A percentile compares a stretch with the other conserved stretches of the same genome.
Conservation (phyloP, 1,284 basidiomycete species). For the Blastosporella zonata region DNA sequence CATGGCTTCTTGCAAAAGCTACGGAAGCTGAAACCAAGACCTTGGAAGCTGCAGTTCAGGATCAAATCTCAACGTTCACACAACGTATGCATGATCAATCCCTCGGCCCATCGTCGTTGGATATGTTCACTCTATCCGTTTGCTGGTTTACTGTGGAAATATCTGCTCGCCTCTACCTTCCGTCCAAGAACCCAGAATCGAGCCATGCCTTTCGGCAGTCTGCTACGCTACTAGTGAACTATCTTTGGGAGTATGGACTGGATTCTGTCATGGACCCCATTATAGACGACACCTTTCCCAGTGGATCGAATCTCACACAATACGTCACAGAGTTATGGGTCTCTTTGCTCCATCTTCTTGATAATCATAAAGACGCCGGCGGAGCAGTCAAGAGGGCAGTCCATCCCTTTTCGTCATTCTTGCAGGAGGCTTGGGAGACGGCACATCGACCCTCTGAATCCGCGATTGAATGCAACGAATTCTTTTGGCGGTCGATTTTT, state of each 20-base stretch:
- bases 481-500: slow-evolving; percentile 72
- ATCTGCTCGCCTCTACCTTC: slow-evolving; percentile 37
- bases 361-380: slow-evolving; percentile 21
- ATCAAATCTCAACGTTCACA: slow-evolving; percentile 39
- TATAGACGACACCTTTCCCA: slow-evolving; percentile 34
- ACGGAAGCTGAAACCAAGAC: slow-evolving; percentile 30
- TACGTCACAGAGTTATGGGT: slow-evolving; percentile 74
- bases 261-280: slow-evolving; percentile 44
- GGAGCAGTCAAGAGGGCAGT: slow-evolving; percentile 22
- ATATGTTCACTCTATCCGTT: slow-evolving; percentile 40
- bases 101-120: slow-evolving; percentile 27
- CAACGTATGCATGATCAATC: slow-evolving; percentile 35
- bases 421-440: slow-evolving; percentile 36
- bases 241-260: slow-evolving; percentile 55
- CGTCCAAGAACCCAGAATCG: slow-evolving; percentile 20
- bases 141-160: slow-evolving; percentile 67
- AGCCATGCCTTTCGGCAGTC: slow-evolving; percentile 24
- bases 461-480: slow-evolving; percentile 60
- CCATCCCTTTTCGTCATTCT: slow-evolving; percentile 45
- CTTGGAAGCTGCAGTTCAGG: slow-evolving; percentile 34
- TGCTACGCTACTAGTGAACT: slow-evolving; percentile 42
- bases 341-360: slow-evolving; percentile 59
- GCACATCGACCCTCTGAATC: slow-evolving; percentile 24
- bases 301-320: slow-evolving; percentile 28
- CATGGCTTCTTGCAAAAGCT: slow-evolving; percentile 37